Percentiles rank a stretch among this genome's conserved stretches.
Conservation (phyloP, 2,329 filamentous ascomycete species). For the Nemania serpens region DNA sequence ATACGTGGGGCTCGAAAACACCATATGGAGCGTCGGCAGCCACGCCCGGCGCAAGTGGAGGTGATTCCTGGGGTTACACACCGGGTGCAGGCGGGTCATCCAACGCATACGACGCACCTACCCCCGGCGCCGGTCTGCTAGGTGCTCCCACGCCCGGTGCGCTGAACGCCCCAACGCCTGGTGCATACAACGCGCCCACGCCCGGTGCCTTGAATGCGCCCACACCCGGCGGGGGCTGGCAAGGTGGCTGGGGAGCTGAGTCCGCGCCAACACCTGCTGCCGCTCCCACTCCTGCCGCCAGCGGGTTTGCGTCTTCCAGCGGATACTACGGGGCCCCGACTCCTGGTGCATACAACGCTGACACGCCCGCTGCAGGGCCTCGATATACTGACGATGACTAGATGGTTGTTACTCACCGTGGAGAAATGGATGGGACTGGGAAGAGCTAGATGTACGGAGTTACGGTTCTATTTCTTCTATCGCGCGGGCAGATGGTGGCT, state of each 20-base stretch:
- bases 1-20: slow-evolving; percentile 76
- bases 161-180: slow-evolving; percentile 72
- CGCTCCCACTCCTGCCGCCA: slow-evolving; percentile 72
- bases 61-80: slow-evolving; percentile 65
- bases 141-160: slow-evolving; percentile 66
- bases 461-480: background rate
- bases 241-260: slow-evolving; percentile 63
- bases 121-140: slow-evolving; percentile 60
- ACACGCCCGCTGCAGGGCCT: slow-evolving; percentile 41
- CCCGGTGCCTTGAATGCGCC: slow-evolving; percentile 67
- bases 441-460: slow-evolving; percentile 14
- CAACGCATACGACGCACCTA: slow-evolving; percentile 70
- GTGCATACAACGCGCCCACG: slow-evolving; percentile 68
- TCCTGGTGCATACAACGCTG: slow-evolving; percentile 40
- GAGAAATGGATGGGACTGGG: slow-evolving; percentile 18
- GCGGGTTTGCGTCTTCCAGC: slow-evolving; percentile 52
- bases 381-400: slow-evolving; percentile 42
- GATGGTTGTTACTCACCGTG: background rate
- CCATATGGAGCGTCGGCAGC: slow-evolving; percentile 69
- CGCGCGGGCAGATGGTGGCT: background rate
- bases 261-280: slow-evolving; percentile 69
- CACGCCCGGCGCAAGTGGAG: slow-evolving; percentile 61
- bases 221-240: slow-evolving; percentile 69
- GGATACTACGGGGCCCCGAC: slow-evolving; percentile 53
- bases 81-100: slow-evolving; percentile 53